Conservation (phyloP, 2,329 filamentous ascomycete genomes). For the Raffaelea ambrosiae region DNA sequence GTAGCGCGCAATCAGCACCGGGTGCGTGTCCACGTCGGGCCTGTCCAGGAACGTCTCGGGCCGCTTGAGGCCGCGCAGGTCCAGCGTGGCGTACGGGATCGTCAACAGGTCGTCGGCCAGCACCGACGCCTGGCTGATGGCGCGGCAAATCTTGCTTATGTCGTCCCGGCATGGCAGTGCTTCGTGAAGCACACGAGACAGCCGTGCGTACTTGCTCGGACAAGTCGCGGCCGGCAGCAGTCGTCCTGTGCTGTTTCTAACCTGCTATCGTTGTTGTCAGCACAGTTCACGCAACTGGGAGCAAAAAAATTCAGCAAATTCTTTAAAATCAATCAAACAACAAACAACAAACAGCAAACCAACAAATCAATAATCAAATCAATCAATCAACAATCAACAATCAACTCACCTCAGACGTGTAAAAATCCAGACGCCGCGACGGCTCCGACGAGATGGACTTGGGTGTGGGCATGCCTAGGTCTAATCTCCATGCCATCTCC, state of each 20-base stretch:
- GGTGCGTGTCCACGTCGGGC: constrained; percentile 15
- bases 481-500: constrained; percentile 1
- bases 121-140: neutral
- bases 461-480: too few species aligned
- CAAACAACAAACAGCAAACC: neutral
- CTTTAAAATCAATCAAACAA: too few species aligned
- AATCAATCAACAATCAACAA: too few species aligned
- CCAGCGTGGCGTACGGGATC: neutral
- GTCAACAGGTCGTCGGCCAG: neutral
- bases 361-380: too few species aligned
- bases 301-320: too few species aligned
- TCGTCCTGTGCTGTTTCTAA: neutral
- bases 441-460: too few species aligned
- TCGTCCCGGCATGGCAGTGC: neutral
- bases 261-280: too few species aligned
- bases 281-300: too few species aligned
- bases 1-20: constrained; percentile 17
- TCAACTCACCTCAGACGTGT: too few species aligned
- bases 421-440: too few species aligned
- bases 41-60: neutral
- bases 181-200: neutral
- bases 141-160: neutral
- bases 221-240: neutral
- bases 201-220: neutral
- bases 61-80: neutral